Evolutionary conservation across 176 grass and related monocot species (phyloP).

Genomic region (Saccharum spontaneum): DNA sequence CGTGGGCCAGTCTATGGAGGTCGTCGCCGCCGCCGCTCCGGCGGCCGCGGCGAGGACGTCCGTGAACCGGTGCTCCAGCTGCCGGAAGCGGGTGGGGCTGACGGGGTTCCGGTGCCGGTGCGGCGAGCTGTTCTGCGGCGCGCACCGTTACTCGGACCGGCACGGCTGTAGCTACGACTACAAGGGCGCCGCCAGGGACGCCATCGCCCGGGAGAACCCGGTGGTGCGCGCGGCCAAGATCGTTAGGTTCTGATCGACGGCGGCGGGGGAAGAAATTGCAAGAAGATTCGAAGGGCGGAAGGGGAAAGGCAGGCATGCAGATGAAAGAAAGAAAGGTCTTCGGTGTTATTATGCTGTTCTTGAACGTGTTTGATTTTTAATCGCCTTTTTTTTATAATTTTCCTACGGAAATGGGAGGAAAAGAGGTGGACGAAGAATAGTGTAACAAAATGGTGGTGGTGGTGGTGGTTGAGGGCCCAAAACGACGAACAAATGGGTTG

Average conservation of each 20-base stretch:
- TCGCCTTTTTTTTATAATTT: slow-evolving; percentile 7
- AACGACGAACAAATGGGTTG: slow-evolving; percentile 1
- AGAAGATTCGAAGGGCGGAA: neutral
- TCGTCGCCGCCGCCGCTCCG: neutral
- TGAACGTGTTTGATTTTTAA: slow-evolving; percentile 25
- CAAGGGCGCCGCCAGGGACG: slow-evolving; percentile 64
- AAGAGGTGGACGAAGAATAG: slow-evolving; percentile 33
- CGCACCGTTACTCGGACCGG: slow-evolving; percentile 96
- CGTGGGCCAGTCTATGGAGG: neutral
- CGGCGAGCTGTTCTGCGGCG: slow-evolving; percentile 77
- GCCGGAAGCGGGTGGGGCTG: slow-evolving; percentile 78
- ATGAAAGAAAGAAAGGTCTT: neutral
- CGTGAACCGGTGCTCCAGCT: slow-evolving; percentile 73
- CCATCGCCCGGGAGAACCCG: slow-evolving; percentile 81
- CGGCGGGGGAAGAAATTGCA: neutral
- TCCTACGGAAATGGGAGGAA: slow-evolving; percentile 11
- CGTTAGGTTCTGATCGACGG: slow-evolving; percentile 54
- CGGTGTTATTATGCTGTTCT: slow-evolving; percentile 23
- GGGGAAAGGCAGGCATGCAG: neutral
- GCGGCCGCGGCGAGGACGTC: slow-evolving; percentile 19
- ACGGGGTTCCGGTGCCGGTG: slow-evolving; percentile 93
- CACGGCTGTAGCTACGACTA: slow-evolving; percentile 89
- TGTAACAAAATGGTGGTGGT: slow-evolving; percentile 12
- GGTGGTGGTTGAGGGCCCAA: slow-evolving; percentile 13
- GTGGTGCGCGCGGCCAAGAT: slow-evolving; percentile 92